Evolutionary conservation across 768 basidiomycete genomes (phyloP), one percentile per base, ranked within the genome.

Genomic region (Termitomyces sp.): DNA sequence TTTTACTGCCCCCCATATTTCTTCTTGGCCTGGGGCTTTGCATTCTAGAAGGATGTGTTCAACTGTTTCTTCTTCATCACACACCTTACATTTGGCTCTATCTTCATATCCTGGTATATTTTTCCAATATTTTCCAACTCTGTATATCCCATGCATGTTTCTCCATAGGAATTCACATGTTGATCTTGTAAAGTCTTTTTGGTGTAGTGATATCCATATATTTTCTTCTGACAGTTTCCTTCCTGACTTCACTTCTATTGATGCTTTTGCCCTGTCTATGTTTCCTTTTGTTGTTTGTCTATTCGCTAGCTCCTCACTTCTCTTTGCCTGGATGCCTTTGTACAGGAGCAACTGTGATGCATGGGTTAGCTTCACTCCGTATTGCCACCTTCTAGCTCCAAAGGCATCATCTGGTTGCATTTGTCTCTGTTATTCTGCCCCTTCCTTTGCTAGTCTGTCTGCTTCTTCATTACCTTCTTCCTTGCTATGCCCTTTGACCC

Each of bases 361-460:
- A 10, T 8, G 2, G 6, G 6, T 13, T 4, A 43, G 8, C 3
- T 43, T 43, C 0, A 9, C 20, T 3, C 41, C 20, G 2, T 13
- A 20, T 20, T 1, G 20, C 41, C 41, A 43, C 9, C 41, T 43
- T 1, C n/a, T 22, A 1, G 20, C 43, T 5, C 22, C 20, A 3
- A 3, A 11, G 7, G 43, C 43, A 24, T 44, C 22, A 24, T 44
- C 22, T 24, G 22, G 20, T 13, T 44, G 43, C 1, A 22, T 13
- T 4, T 0, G 0, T 13, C 10, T 24, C 1, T 0, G 7, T 1
- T 4, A 0, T 3, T 11, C 11, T 0, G 16, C 10, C 1, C 43
- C 43, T 9, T 5, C 3, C 4, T 22, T 44, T 3, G 43, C 43
- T 13, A 44, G 4, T 11, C 0, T 2, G 5, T 44, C 20, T 5